Base-by-base conservation (phyloP, 257 asterid genomes). In the Solanum infundibuliforme region DNA sequence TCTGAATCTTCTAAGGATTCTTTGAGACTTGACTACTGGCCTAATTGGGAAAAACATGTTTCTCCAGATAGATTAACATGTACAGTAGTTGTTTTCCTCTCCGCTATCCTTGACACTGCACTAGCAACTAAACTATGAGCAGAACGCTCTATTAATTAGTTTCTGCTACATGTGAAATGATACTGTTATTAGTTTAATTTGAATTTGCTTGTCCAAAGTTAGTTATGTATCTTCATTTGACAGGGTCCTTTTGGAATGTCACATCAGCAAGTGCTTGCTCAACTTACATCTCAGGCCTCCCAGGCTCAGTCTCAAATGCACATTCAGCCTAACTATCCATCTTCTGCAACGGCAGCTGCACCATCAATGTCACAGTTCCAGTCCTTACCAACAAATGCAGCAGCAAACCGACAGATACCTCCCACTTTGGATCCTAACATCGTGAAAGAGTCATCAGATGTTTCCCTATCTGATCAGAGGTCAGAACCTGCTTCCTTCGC, bases 231-330 rank as follows among this genome's bases (percentile, higher is more conserved):
- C 82, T 83, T 87, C 88, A 86, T 89, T 85, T 82, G 86, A 85
- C 84, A 93, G 98, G 96, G 93, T 72, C 55, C 87, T 13, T 88
- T 90, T 69, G 98, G 94, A 86, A 86, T 91, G 60, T 89, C 96
- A 5, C 94, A 92, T 87, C 95, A 93, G 89, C 96, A 95, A 87
- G 87, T 88, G 77, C 91, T 89, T 73, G 90, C 95, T 87, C 97
- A 92, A 90, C 34, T 94, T 86, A 84, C 92, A 21, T 90, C 92
- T 75, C 95, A 91, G 77, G 90, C 93, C 29, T 86, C 85, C 35
- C 96, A 90, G 89, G 65, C 89, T 87, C 93, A 88, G 77, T 13
- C 90, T 20, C 93, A 91, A 72, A 39, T 90, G 90, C 94, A 88
- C 43, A 81, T 92, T 23, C 93, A 91, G 27, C 87, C 90, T 2